Conservation (phyloP, 202 grass and related monocot genomes). For the Panicum virgatum region DNA sequence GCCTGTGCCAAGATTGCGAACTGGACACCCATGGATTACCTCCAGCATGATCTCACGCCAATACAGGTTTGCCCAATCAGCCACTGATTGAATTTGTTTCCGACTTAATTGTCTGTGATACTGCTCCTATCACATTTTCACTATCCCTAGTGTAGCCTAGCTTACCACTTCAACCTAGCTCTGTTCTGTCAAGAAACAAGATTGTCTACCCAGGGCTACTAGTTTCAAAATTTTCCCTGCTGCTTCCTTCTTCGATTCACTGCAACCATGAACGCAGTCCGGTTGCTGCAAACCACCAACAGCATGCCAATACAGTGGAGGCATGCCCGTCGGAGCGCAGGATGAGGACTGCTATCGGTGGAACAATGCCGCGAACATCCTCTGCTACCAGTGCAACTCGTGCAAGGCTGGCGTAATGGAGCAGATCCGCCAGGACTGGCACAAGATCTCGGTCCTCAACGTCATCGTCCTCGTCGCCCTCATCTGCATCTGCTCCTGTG, state of each 20-base stretch:
- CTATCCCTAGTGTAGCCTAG: too few species aligned
- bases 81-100: neutral
- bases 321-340: conserved; percentile 56
- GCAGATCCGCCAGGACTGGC: conserved; percentile 86
- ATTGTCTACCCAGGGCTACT: neutral
- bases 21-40: conserved; percentile 91
- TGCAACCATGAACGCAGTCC: conserved; percentile 50
- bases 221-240: neutral
- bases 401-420: conserved; percentile 97
- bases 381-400: conserved; percentile 85
- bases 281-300: conserved; percentile 98
- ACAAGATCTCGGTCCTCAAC: conserved; percentile 76
- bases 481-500: conserved; percentile 67
- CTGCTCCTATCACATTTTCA: neutral
- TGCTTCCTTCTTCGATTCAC: neutral
- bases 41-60: conserved; percentile 84
- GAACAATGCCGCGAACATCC: conserved; percentile 79
- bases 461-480: conserved; percentile 69
- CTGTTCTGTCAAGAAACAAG: neutral
- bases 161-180: conserved; percentile 1
- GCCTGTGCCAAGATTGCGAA: conserved; percentile 69
- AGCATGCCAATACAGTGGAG: conserved; percentile 76
- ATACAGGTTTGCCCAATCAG: conserved; percentile 59
- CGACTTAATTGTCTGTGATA: neutral
- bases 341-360: conserved; percentile 88